Conservation (phyloP, 805 yeast species). For the Danielia oregonensis region DNA sequence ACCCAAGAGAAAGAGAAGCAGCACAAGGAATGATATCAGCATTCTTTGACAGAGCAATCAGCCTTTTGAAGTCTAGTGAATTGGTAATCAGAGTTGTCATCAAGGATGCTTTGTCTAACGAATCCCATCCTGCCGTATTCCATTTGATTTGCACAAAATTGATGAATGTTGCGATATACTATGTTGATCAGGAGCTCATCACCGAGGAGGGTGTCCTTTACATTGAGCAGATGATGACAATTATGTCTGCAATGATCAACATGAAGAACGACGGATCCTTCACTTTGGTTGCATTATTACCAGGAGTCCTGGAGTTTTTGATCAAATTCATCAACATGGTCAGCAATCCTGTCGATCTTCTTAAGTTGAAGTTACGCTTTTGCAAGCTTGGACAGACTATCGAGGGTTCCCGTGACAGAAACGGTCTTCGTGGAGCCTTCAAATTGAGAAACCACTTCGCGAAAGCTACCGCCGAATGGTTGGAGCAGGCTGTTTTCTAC, state of each 20-base stretch:
- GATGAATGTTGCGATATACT: slow-evolving; percentile 30
- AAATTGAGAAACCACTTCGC: slow-evolving; percentile 46
- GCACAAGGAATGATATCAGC: slow-evolving; percentile 37
- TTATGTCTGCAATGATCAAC: slow-evolving; percentile 39
- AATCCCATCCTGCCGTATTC: slow-evolving; percentile 57
- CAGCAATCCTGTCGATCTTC: slow-evolving; percentile 24
- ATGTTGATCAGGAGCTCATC: slow-evolving; percentile 23
- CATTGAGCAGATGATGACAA: slow-evolving; percentile 47
- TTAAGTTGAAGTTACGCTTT: slow-evolving; percentile 41
- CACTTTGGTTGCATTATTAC: slow-evolving; percentile 28
- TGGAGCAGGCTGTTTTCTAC: slow-evolving; percentile 46
- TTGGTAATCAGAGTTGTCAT: slow-evolving; percentile 63
- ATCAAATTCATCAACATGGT: slow-evolving; percentile 26
- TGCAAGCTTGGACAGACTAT: slow-evolving; percentile 36
- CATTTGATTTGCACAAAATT: slow-evolving; percentile 46
- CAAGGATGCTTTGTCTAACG: slow-evolving; percentile 65
- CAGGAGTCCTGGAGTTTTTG: slow-evolving; percentile 24
- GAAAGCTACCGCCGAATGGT: slow-evolving; percentile 48
- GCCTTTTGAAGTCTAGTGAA: slow-evolving; percentile 45
- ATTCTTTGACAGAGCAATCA: slow-evolving; percentile 50
- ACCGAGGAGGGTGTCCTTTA: slow-evolving; percentile 33
- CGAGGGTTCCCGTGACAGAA: slow-evolving; percentile 28
- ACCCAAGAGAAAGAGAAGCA: slow-evolving; percentile 21
- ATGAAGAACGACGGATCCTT: slow-evolving; percentile 35
- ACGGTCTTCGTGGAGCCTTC: slow-evolving; percentile 43